Evolutionary conservation across 1,284 basidiomycete genomes (phyloP).

Genomic region (Austroboletus novae-zelandiae): DNA sequence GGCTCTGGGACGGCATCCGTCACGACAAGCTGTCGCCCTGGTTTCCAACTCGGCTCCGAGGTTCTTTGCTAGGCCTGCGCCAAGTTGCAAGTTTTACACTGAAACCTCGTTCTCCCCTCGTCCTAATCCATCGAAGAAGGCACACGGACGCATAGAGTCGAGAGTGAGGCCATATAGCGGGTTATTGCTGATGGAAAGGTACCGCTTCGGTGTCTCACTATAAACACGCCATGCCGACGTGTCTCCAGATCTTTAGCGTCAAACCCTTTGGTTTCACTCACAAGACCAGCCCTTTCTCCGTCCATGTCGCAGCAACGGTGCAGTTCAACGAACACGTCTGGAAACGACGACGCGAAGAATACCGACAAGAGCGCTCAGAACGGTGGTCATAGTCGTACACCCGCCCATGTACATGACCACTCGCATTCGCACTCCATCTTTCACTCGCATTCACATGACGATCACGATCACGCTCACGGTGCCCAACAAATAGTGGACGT

Average conservation of each 20-base stretch:
- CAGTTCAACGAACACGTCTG: conserved; percentile 31
- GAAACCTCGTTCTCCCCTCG: neutral
- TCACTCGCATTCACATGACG: conserved; percentile 66
- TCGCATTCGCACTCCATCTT: conserved; percentile 56
- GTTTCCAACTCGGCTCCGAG: conserved; percentile 3
- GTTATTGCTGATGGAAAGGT: conserved; percentile 15
- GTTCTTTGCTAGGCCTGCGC: conserved; percentile 1
- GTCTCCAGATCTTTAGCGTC: conserved; percentile 11
- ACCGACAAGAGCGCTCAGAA: neutral
- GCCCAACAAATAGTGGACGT: conserved; percentile 74
- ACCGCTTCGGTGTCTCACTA: neutral
- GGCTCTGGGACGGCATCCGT: conserved; percentile 6
- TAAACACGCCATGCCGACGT: conserved; percentile 11
- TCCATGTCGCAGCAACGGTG: conserved; percentile 36
- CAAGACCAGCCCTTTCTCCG: neutral
- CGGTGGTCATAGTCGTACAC: conserved; percentile 12
- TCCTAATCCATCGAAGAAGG: neutral
- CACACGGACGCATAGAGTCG: neutral
- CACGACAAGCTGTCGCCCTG: conserved; percentile 5
- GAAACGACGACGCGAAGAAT: conserved; percentile 4
- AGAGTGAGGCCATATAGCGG: conserved; percentile 1
- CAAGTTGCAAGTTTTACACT: neutral
- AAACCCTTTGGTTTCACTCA: neutral
- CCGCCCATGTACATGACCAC: conserved; percentile 25
- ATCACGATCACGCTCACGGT: conserved; percentile 63